These are phyloP conservation scores for Lactarius sanguifluus DNA, from an alignment of 768 basidiomycete genomes.

Conservation along the genomic window DNA sequence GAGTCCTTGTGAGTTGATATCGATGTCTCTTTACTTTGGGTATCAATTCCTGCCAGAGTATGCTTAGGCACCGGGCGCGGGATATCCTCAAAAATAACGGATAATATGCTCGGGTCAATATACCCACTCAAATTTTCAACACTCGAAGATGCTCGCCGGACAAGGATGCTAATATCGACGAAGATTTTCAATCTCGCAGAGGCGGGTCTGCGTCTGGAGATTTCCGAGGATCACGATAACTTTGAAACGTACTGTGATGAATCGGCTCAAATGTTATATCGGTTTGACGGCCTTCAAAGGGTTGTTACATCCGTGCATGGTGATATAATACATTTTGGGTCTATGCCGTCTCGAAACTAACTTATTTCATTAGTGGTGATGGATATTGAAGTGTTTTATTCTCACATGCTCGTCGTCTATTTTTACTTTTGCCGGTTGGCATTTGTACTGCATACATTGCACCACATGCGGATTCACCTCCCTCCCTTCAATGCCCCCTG, in stretches of 20 bases:
- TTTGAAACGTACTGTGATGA: slow-evolving; percentile 25
- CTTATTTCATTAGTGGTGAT: slow-evolving; percentile 42
- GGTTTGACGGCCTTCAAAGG: slow-evolving; percentile 27
- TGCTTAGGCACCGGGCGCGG: slow-evolving; percentile 30
- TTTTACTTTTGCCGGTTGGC: slow-evolving; percentile 44
- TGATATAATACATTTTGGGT: neutral
- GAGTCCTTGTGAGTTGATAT: slow-evolving; percentile 24
- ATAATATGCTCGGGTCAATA: neutral
- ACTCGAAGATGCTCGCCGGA: slow-evolving; percentile 19
- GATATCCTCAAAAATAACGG: slow-evolving; percentile 17
- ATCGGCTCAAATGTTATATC: slow-evolving; percentile 23
- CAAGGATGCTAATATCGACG: slow-evolving; percentile 21
- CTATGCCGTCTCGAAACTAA: slow-evolving; percentile 20
- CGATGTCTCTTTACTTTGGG: neutral
- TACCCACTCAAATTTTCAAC: slow-evolving; percentile 22
- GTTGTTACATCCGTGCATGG: slow-evolving; percentile 25
- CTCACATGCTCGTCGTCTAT: slow-evolving; percentile 42
- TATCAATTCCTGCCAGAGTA: slow-evolving; percentile 13
- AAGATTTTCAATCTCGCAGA: slow-evolving; percentile 27
- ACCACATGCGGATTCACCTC: slow-evolving; percentile 29
- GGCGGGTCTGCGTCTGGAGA: slow-evolving; percentile 19
- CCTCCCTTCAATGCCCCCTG: slow-evolving; percentile 7
- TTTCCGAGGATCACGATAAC: slow-evolving; percentile 18
- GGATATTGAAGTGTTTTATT: slow-evolving; percentile 45
- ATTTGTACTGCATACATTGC: slow-evolving; percentile 41